Base-by-base conservation (phyloP, 2,329 filamentous ascomycete genomes). In the Elsinoe fawcettii region DNA sequence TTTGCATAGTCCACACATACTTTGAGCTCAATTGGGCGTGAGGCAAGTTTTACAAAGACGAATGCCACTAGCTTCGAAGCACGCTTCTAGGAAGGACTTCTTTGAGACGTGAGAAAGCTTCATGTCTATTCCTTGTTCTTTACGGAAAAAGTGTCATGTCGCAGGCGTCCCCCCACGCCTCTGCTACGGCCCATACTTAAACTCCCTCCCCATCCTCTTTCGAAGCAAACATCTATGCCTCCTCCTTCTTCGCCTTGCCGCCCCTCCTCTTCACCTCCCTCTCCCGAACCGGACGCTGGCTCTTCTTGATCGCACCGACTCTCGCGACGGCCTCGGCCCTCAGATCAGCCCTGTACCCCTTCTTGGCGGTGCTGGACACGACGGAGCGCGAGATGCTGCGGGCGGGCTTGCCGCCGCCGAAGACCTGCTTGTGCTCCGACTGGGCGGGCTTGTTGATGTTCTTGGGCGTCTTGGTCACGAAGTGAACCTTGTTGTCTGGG, bases 331-430 rank as follows among this genome's bases (percentile, higher is more conserved):
- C 91, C 69, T 76, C 74, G 61, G 71, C 68, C 65, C 75, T 73
- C 62, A 79, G 71, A 67, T 79, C 76, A 44, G 71, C 63, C 61
- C 76, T 88, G 86, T 97, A 99, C 71, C 85, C 83, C 73, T 82
- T 81, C 84, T 90, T 90, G 74, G 90, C 87, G 68, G 85, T 84
- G 73, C 80, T 79, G 80, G 83, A 87, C 77, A 90, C 90, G 73
- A 97, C 84, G 69, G 82, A 81, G 80, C 87, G 88, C 85, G 91
- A 97, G 78, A 87, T 86, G 83, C 91, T 93, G 79, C 88, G 86
- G 72, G 80, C 83, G 66, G 85, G 81, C 76, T 87, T 87, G 75
- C 81, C 82, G 71, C 83, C 78, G 71, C 81, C 80, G 80, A 87
- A 88, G 73, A 80, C 83, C 68, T 83, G 81, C 73, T 80, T 82